Conservation (phyloP, 1,139 yeast genomes). For the Kodamaea ohmeri region DNA sequence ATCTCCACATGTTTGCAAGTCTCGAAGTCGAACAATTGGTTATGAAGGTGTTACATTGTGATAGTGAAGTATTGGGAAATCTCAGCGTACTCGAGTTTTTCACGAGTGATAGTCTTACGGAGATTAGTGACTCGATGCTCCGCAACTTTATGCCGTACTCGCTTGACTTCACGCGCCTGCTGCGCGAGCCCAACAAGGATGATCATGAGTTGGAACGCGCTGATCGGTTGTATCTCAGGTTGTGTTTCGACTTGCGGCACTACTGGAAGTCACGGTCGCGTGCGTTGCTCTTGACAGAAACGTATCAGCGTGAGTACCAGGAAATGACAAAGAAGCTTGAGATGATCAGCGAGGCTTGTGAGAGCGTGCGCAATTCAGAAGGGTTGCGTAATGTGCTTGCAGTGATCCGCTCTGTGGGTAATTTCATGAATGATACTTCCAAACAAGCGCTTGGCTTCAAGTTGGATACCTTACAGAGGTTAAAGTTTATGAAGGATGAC, state of each 20-base stretch:
- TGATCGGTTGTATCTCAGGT: constrained; percentile 74
- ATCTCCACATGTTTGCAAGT: constrained; percentile 74
- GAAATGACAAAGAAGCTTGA: constrained; percentile 65
- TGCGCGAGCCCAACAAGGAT: constrained; percentile 51
- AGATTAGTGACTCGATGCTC: constrained; percentile 63
- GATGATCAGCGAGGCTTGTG: constrained; percentile 65
- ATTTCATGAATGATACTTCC: constrained; percentile 83
- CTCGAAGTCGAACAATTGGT: constrained; percentile 63
- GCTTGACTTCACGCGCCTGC: constrained; percentile 41
- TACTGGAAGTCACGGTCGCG: constrained; percentile 90
- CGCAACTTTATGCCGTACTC: constrained; percentile 74
- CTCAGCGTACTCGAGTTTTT: constrained; percentile 79
- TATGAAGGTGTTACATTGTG: constrained; percentile 66
- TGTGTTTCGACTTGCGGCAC: constrained; percentile 71
- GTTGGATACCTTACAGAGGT: constrained; percentile 74
- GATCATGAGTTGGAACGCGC: constrained; percentile 73
- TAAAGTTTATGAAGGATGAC: constrained; percentile 82
- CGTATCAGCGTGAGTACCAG: constrained; percentile 70
- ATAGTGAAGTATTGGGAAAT: constrained; percentile 63
- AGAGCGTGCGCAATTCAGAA: constrained; percentile 58
- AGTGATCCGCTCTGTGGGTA: constrained; percentile 81
- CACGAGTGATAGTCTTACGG: constrained; percentile 66
- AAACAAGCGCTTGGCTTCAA: constrained; percentile 85
- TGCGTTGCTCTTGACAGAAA: constrained; percentile 63
- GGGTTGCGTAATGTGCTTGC: constrained; percentile 66